Evolutionary conservation across 768 basidiomycete genomes (phyloP).

Genomic region (Suillus decipiens): DNA sequence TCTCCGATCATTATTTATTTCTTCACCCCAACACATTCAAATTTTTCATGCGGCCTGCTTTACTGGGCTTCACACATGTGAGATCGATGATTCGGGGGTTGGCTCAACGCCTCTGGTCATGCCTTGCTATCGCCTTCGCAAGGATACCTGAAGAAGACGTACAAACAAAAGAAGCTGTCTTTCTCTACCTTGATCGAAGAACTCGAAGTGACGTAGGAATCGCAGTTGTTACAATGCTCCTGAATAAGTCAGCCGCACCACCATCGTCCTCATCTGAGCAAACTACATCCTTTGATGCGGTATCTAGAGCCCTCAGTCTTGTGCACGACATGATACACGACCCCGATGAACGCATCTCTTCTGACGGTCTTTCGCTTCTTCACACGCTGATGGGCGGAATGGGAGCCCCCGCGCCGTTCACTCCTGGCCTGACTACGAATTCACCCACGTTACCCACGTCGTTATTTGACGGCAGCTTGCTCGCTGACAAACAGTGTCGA

Average conservation of each 20-base stretch:
- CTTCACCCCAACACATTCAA: conserved; percentile 38
- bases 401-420: neutral
- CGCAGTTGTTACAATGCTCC: conserved; percentile 41
- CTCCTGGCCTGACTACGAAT: neutral
- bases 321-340: conserved; percentile 40
- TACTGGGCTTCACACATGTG: conserved; percentile 34
- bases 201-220: conserved; percentile 45
- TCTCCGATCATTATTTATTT: conserved; percentile 48
- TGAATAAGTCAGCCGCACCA: conserved; percentile 23
- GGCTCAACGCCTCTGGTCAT: conserved; percentile 50
- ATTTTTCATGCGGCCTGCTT: conserved; percentile 40
- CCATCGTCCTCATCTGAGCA: conserved; percentile 1
- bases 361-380: conserved; percentile 39
- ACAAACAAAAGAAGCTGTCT: conserved; percentile 37
- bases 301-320: conserved; percentile 39
- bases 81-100: conserved; percentile 38
- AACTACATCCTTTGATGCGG: conserved; percentile 20
- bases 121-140: conserved; percentile 58
- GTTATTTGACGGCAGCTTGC: conserved; percentile 50
- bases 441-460: conserved; percentile 22
- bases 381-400: conserved; percentile 36
- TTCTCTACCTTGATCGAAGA: conserved; percentile 49
- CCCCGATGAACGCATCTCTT: conserved; percentile 25
- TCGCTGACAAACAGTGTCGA: conserved; percentile 27
- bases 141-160: conserved; percentile 36